Conservation (phyloP, 164 flowering plant species). For the Vitis rotundifolia region DNA sequence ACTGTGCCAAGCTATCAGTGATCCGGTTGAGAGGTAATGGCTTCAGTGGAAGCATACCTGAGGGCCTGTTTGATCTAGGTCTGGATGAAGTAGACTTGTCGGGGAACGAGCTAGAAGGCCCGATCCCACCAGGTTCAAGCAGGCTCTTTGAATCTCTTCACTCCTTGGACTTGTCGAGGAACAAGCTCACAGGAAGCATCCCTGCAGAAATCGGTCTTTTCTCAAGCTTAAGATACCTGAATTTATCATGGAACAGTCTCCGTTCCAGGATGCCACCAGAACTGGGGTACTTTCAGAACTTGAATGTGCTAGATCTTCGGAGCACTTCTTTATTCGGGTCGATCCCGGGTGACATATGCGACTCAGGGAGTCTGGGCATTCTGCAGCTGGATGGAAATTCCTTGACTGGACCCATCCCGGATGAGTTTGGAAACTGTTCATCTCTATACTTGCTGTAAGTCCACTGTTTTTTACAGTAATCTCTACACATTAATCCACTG, state of each 20-base stretch:
- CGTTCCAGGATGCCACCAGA: conserved; percentile 65
- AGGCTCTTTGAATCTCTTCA: conserved; percentile 49
- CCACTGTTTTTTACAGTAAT: background rate
- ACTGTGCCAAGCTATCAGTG: conserved; percentile 45
- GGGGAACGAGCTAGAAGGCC: conserved; percentile 46
- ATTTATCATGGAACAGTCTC: conserved; percentile 81
- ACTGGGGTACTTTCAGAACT: conserved; percentile 64
- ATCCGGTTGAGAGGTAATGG: conserved; percentile 51
- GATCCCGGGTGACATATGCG: conserved; percentile 77
- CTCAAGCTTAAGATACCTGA: conserved; percentile 69
- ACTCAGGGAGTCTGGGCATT: conserved; percentile 56
- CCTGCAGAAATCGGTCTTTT: conserved; percentile 81
- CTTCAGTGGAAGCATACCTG: conserved; percentile 75
- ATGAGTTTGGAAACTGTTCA: conserved; percentile 84
- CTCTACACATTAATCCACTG: too few relatives aligned
- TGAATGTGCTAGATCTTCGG: conserved; percentile 74
- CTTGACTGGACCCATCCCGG: conserved; percentile 66
- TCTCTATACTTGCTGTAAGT: conserved; percentile 85
- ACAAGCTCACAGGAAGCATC: conserved; percentile 59
- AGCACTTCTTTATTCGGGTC: conserved; percentile 51
- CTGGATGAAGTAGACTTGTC: conserved; percentile 73
- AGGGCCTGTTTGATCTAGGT: conserved; percentile 62
- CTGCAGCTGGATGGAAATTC: conserved; percentile 84
- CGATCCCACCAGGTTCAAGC: conserved; percentile 65
- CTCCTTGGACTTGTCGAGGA: conserved; percentile 62